Percentiles rank a stretch among this genome's conserved stretches.
phyloP scores from a whole-genome alignment of 2,329 filamentous ascomycete species.

The Neonectria sp. region DNA sequence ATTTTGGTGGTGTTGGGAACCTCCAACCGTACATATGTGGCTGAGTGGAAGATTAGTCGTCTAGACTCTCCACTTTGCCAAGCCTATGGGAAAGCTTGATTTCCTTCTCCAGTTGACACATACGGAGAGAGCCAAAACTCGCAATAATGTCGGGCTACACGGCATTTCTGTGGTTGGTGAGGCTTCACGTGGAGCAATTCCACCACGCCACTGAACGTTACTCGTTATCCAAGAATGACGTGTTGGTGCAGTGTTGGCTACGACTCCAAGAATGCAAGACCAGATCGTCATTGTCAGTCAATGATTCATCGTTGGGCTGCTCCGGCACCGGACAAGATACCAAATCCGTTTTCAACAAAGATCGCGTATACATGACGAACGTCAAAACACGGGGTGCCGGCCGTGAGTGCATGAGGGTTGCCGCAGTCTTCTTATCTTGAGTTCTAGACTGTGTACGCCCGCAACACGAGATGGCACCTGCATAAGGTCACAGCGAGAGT shows the following conservation, averaged over 20 bases:
- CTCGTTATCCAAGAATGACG: neutral
- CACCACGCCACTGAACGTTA: neutral
- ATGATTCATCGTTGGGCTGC: neutral
- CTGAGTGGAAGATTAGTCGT: neutral
- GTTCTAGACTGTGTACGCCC: neutral
- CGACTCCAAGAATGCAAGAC: neutral
- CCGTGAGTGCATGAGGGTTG: neutral
- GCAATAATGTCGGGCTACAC: neutral
- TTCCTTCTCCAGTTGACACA: neutral
- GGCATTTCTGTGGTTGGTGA: neutral
- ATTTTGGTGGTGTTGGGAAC: no score
- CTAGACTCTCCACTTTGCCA: neutral
- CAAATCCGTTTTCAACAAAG: neutral
- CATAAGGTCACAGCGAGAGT: neutral
- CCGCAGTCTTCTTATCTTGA: neutral
- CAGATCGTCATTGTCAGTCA: neutral
- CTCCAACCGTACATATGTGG: neutral
- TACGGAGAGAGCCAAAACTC: neutral
- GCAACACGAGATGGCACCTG: neutral
- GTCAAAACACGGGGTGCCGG: neutral
- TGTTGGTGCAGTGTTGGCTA: neutral
- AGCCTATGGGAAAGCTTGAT: neutral
- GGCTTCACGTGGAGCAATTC: neutral
- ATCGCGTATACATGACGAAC: neutral
- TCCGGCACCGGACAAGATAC: neutral